phyloP scores from a whole-genome alignment of 768 basidiomycete species.

The Myochromella boudieri region DNA sequence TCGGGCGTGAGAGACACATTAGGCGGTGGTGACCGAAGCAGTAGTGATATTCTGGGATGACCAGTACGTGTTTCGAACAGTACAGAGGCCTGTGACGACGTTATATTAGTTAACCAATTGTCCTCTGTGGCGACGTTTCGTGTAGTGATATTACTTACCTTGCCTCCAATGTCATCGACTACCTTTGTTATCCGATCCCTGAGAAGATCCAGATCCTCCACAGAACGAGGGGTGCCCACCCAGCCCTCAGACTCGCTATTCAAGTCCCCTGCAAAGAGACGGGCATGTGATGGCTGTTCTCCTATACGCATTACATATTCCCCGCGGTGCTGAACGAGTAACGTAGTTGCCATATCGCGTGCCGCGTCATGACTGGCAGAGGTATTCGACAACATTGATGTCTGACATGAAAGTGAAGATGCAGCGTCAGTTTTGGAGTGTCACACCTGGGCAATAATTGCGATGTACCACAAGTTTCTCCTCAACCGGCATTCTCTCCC shows the following conservation, averaged over 20 bases:
- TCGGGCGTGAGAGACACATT: conserved; percentile 82
- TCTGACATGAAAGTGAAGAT: conserved; percentile 30
- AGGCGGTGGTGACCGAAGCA: conserved; percentile 75
- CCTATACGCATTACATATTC: conserved; percentile 80
- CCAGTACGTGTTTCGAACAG: conserved; percentile 45
- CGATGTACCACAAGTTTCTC: conserved; percentile 51
- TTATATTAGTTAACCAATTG: background rate
- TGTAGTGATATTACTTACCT: too few relatives aligned
- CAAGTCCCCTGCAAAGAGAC: conserved; percentile 55
- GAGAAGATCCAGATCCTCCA: conserved; percentile 52
- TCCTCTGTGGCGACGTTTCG: too few relatives aligned
- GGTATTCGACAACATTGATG: conserved; percentile 41
- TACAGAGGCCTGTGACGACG: conserved; percentile 59
- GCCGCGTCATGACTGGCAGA: conserved; percentile 49
- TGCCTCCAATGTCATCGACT: conserved; percentile 82
- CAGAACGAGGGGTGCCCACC: conserved; percentile 51
- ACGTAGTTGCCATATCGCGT: conserved; percentile 60
- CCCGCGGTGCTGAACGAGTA: conserved; percentile 67
- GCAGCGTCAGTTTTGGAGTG: conserved; percentile 5
- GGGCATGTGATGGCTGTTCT: conserved; percentile 54
- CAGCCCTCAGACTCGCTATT: conserved; percentile 49
- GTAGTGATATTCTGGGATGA: conserved; percentile 56
- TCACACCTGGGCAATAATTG: background rate
- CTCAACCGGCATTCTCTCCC: conserved; percentile 39
- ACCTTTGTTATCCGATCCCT: conserved; percentile 40